Base-by-base conservation (phyloP, 2,329 filamentous ascomycete species). In the Sarocladium strictum region DNA sequence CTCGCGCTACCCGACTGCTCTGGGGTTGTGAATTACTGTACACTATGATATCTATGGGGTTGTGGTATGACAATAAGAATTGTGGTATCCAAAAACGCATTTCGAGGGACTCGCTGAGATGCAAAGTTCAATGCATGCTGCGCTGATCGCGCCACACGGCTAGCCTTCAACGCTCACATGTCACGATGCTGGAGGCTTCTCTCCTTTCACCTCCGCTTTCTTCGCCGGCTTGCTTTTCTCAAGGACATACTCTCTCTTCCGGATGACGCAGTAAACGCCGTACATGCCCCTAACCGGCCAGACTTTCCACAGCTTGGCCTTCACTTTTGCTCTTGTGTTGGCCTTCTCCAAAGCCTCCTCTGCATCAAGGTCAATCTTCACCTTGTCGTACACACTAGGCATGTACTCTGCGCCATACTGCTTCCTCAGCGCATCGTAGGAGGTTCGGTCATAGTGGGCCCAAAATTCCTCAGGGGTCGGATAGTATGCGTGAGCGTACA, bases 401-500 rank as follows among this genome's bases (percentile, higher is more conserved):
- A 89, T 63, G 49, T 80, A 76, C 1, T 70, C 69, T 0, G 86
- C 85, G 3, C 72, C 68, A 62, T 87, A 89, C 62, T 78, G 81
- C 23, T 67, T 65, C 17, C 85, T 70, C 53, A 88, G 67, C 2
- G 63, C 65, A 43, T 86, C 79, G 58, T 89, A 87, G 62, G 79
- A 80, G 7, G 69, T 61, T 35, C 75, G 72, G 63, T 86, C 79
- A 57, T 87, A 89, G 53, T 80, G 74, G 10, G 71, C 65, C 85
- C 85, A 88, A 64, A 89, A 89, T 59, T 89, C 85, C 0, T 80
- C 76, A 63, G 86, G 79, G 2, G 76, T 80, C 7, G 50, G 50
- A 65, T 87, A 87, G 66, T 84, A 88, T 0, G 83, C 81, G 55
- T 88, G 84, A 1, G 84, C 84, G 58, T 89, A 89, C 1, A 89